These are phyloP conservation scores for Tylopilus felleus DNA, from an alignment of 768 basidiomycete genomes.

Conservation along the genomic window DNA sequence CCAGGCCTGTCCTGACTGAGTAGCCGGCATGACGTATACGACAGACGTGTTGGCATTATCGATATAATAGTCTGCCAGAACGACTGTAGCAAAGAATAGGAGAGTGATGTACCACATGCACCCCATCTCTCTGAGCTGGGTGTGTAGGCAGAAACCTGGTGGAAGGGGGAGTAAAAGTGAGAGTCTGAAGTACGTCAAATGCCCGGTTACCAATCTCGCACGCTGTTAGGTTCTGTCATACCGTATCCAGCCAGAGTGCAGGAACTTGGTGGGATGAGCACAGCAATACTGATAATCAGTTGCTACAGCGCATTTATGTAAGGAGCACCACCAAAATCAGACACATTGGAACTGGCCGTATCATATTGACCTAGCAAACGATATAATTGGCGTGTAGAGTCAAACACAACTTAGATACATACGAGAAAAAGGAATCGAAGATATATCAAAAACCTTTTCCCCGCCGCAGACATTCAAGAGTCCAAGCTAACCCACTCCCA, in stretches of 20 bases:
- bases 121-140: conserved; percentile 3
- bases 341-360: no score
- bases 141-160: neutral
- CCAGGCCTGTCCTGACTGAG: conserved; percentile 12
- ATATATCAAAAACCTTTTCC: neutral
- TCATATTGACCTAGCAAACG: neutral
- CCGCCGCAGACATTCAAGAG: neutral
- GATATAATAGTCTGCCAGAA: conserved; percentile 20
- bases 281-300: neutral
- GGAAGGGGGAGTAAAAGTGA: neutral
- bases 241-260: neutral
- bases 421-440: neutral
- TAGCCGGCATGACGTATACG: conserved; percentile 16
- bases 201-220: no score
- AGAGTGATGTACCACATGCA: neutral
- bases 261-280: neutral
- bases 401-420: neutral
- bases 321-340: neutral
- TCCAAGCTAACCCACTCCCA: conserved; percentile 21
- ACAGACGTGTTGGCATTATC: conserved; percentile 25
- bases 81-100: conserved; percentile 14
- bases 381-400: neutral
- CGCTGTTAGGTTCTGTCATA: no score
- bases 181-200: no score
- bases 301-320: neutral